phyloP scores from a whole-genome alignment of 176 grass and related monocot species.

The Triticum aestivum region IWGSC_CS_RefSeq_v2.1 NC_057804.1:488816791-488817290 shows the following conservation, averaged over 20 bases:
- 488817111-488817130: neutral
- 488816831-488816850: neutral
- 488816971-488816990: too few relatives aligned
- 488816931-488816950: neutral
- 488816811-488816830: neutral
- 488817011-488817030: too few relatives aligned
- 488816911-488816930: neutral
- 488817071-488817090: neutral
- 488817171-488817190: neutral
- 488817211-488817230: neutral
- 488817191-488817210: neutral
- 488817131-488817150: neutral
- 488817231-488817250: neutral
- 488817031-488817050: neutral
- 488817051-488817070: neutral
- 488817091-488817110: neutral
- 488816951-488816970: neutral
- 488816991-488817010: too few relatives aligned
- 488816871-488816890: neutral
- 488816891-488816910: neutral
- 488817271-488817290: neutral
- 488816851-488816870: neutral
- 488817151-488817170: neutral
- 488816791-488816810: neutral
- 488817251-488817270: neutral